Evolutionary conservation across 2,329 filamentous ascomycete genomes (phyloP), one percentile per base, ranked within the genome.

Genomic region (Ramularia collo-cygni): DNA sequence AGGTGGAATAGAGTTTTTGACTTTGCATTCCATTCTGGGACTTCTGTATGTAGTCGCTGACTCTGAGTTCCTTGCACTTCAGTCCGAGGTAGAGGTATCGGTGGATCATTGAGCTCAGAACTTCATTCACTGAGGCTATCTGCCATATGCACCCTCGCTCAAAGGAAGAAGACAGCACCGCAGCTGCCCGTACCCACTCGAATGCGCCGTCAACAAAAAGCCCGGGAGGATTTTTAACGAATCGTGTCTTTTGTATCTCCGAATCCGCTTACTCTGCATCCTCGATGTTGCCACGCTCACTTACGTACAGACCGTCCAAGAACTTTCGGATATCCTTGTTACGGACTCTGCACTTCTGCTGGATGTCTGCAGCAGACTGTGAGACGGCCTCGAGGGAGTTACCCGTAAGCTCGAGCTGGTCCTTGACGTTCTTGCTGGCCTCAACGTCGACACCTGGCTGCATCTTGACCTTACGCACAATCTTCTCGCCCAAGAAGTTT

Each of bases 301-400:
- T 95, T 65, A 98, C 92, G 79, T 98, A 98, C 71, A 98, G 79
- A 82, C 92, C 92, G 76, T 98, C 93, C 79, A 98, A 82, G 85
- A 98, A 98, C 85, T 95, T 95, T 77, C 93, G 88, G 78, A 98
- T 98, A 95, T 98, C 92, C 88, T 98, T 98, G 86, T 98, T 98
- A 72, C 88, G 83, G 72, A 98, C 92, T 75, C 81, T 81, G 88
- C 92, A 98, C 74, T 92, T 89, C 75, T 98, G 92, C 79, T 98
- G 92, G 70, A 98, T 95, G 71, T 98, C 92, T 72, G 92, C 92
- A 58, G 92, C 92, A 66, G 83, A 88, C 77, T 98, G 92, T 64
- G 92, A 98, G 56, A 98, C 92, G 67, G 81, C 81, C 79, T 98
- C 93, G 61, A 98, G 78, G 51, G 85, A 93, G 85, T 95, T 98